These are phyloP conservation scores for Apophysomyces variabilis DNA, from an alignment of 371 early-diverging fungal species.

Conservation along the genomic window DNA sequence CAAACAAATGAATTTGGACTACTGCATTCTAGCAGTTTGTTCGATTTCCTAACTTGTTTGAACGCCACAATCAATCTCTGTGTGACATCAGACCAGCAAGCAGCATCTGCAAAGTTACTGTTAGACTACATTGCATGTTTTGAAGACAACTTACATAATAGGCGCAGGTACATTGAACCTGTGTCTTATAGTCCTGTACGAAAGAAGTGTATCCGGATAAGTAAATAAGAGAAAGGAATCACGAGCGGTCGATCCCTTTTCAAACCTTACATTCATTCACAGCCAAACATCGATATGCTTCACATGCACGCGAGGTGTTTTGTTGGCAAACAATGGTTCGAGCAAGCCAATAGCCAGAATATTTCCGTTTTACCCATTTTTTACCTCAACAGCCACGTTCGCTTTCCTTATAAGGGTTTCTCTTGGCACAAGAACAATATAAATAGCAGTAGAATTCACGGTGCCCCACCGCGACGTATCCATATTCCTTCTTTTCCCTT, in stretches of 20 bases:
- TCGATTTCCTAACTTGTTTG: too few relatives aligned
- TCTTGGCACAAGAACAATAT: neutral
- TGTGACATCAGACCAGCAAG: too few relatives aligned
- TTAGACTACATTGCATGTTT: too few relatives aligned
- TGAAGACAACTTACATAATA: too few relatives aligned
- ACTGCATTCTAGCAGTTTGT: too few relatives aligned
- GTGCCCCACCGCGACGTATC: neutral
- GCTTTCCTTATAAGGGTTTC: conserved; percentile 2
- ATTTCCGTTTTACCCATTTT: conserved; percentile 5
- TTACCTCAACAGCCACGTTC: conserved; percentile 6
- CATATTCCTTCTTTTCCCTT: neutral
- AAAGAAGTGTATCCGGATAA: too few relatives aligned
- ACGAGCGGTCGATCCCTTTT: neutral
- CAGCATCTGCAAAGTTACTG: too few relatives aligned
- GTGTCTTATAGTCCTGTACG: too few relatives aligned
- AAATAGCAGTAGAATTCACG: conserved; percentile 7
- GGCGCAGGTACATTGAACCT: too few relatives aligned
- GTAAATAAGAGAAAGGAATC: neutral
- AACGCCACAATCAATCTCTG: too few relatives aligned
- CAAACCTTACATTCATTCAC: neutral
- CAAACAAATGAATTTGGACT: too few relatives aligned
- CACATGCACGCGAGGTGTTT: neutral
- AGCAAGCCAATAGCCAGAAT: neutral
- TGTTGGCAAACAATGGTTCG: conserved; percentile 5
- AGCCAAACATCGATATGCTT: neutral